A percentile compares a stretch with the other conserved stretches of the same genome.
These are phyloP conservation scores for Kwoniella shivajii DNA, from an alignment of 1,284 basidiomycete species.

Conservation along the genomic window DNA sequence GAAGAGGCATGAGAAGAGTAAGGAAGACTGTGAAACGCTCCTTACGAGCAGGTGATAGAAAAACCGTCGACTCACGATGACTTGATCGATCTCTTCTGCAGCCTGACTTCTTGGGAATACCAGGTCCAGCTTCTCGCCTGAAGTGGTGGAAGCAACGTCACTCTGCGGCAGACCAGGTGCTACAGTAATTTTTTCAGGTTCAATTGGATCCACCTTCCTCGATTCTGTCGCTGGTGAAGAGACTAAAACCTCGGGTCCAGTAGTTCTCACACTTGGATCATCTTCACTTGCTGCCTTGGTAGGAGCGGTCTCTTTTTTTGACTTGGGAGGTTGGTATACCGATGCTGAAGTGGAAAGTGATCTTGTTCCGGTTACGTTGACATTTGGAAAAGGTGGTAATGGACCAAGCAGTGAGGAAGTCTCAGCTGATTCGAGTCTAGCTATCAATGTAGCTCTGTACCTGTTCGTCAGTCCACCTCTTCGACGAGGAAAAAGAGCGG, in stretches of 20 bases:
- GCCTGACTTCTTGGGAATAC: conserved; percentile 27
- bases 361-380: conserved; percentile 1
- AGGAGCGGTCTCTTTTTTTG: background rate
- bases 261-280: conserved; percentile 22
- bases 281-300: background rate
- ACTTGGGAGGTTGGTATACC: conserved; percentile 6
- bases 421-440: conserved; percentile 42
- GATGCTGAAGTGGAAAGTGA: conserved; percentile 15
- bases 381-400: conserved; percentile 33
- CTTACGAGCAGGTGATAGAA: no score
- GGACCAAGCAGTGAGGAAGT: conserved; percentile 40
- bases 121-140: conserved; percentile 19
- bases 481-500: background rate
- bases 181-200: conserved; percentile 30
- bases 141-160: background rate
- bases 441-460: conserved; percentile 41
- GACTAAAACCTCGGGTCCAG: conserved; percentile 28
- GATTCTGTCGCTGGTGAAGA: conserved; percentile 28
- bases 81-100: conserved; percentile 26
- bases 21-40: no score
- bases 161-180: conserved; percentile 47
- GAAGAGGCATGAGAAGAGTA: no score
- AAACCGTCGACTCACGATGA: conserved; percentile 38
- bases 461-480: background rate
- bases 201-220: conserved; percentile 24